A percentile compares a stretch with the other conserved stretches of the same genome.
These are phyloP conservation scores for Apiotrichum laibachii DNA, from an alignment of 1,284 basidiomycete species.

Conservation along the genomic window DNA sequence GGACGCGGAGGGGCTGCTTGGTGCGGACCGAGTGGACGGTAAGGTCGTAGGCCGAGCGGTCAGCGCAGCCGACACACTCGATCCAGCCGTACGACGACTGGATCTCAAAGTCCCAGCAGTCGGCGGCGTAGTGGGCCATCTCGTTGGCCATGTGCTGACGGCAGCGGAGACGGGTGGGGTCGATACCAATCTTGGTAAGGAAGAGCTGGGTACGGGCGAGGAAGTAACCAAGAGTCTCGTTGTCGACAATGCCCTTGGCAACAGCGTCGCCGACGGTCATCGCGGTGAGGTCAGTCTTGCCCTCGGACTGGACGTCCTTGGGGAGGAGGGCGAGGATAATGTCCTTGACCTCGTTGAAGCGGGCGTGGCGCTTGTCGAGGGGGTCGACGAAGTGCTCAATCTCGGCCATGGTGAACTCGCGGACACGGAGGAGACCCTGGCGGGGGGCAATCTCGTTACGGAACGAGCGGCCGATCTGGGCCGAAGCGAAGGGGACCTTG, in stretches of 20 bases:
- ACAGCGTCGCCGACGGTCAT: constrained; percentile 90
- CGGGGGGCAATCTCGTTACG: constrained; percentile 98
- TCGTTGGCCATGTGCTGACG: constrained; percentile 96
- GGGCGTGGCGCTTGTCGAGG: constrained; percentile 79
- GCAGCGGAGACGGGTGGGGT: constrained; percentile 82
- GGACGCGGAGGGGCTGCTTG: constrained; percentile 70
- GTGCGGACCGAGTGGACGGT: constrained; percentile 60
- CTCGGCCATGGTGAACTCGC: constrained; percentile 99
- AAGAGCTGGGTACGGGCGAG: constrained; percentile 88
- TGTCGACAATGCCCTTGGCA: constrained; percentile 77
- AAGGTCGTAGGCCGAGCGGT: constrained; percentile 91
- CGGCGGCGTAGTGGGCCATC: constrained; percentile 98
- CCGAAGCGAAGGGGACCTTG: constrained; percentile 91
- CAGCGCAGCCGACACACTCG: constrained; percentile 99
- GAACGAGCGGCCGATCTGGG: constrained; percentile 94
- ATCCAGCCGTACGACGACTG: constrained; percentile 95
- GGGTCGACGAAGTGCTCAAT: constrained; percentile 99
- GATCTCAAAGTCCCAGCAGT: constrained; percentile 99
- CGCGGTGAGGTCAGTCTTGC: constrained; percentile 63
- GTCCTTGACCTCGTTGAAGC: constrained; percentile 78
- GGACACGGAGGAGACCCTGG: constrained; percentile 90
- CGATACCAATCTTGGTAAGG: constrained; percentile 87
- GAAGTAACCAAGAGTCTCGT: constrained; percentile 97
- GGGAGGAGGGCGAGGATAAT: constrained; percentile 75
- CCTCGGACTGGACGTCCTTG: constrained; percentile 75